phyloP scores from a whole-genome alignment of 495 filamentous ascomycete genomes.

The Beverwykella pulmonaria region DNA sequence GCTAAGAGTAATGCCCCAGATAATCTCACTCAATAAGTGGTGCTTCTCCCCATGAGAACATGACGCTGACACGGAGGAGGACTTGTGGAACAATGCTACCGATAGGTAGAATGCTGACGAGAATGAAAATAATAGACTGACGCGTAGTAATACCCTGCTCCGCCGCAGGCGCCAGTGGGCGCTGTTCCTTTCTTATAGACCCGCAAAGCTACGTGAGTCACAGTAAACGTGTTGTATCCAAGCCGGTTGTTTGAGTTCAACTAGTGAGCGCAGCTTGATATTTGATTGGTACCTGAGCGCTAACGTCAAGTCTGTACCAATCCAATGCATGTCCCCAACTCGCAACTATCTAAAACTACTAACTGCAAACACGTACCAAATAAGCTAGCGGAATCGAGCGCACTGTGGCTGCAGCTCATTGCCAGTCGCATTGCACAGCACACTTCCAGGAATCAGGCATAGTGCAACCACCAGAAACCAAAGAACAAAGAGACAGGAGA shows the following conservation, averaged over 20 bases:
- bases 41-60: not conserved
- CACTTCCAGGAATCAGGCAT: not conserved
- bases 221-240: not conserved
- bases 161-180: not conserved
- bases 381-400: not conserved
- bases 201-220: not conserved
- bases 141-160: not conserved
- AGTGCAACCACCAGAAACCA: not conserved
- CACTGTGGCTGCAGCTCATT: not conserved
- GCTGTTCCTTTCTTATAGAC: not conserved
- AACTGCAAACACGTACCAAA: not conserved
- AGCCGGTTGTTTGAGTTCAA: not conserved
- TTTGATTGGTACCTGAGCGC: not conserved
- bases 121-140: not conserved
- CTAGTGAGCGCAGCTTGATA: not conserved
- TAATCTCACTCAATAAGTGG: not conserved
- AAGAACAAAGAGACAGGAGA: constrained; percentile 46
- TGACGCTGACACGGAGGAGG: not conserved
- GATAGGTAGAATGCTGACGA: not conserved
- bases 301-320: not conserved
- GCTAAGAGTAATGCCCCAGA: not conserved
- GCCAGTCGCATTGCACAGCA: not conserved
- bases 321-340: not conserved
- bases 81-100: not conserved
- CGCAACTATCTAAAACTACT: not conserved